Conservation (phyloP, 192 early-diverging fungal genomes). For the Gryganskiella cystojenkinii region DNA sequence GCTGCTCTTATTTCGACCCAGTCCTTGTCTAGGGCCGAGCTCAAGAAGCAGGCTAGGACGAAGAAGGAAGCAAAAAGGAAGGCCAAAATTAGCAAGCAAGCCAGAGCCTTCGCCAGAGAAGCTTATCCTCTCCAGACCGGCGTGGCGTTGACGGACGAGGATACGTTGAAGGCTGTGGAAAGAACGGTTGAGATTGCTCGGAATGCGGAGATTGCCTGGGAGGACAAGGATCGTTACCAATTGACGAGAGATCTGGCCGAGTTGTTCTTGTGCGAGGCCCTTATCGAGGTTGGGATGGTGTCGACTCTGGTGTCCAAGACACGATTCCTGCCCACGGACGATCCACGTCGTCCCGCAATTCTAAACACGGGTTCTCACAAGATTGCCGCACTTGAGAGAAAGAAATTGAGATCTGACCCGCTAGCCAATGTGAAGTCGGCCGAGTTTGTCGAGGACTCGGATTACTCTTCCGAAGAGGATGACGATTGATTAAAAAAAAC, state of each 20-base stretch:
- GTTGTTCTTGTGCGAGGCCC: slow-evolving; percentile 5
- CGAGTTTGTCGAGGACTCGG: slow-evolving; percentile 5
- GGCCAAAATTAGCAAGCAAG: too few species aligned
- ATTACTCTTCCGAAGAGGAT: slow-evolving; percentile 11
- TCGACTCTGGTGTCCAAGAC: background rate
- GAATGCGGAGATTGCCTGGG: too few species aligned
- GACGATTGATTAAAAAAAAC: slow-evolving; percentile 7
- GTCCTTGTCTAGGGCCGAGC: too few species aligned
- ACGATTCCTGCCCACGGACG: background rate
- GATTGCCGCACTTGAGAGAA: background rate
- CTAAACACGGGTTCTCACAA: background rate
- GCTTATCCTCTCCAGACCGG: too few species aligned
- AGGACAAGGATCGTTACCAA: too few species aligned
- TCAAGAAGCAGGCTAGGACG: too few species aligned
- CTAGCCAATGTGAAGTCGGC: background rate
- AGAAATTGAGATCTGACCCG: background rate
- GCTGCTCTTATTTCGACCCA: too few species aligned
- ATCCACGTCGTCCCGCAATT: background rate
- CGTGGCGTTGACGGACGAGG: too few species aligned
- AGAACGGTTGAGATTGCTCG: too few species aligned
- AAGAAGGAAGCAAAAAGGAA: too few species aligned
- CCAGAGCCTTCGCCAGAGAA: too few species aligned
- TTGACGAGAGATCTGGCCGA: slow-evolving; percentile 10
- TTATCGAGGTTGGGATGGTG: background rate
- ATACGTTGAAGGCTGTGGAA: too few species aligned